phyloP scores from a whole-genome alignment of 352 stramenopile genomes.

The Pythium vanterpoolii region DNA sequence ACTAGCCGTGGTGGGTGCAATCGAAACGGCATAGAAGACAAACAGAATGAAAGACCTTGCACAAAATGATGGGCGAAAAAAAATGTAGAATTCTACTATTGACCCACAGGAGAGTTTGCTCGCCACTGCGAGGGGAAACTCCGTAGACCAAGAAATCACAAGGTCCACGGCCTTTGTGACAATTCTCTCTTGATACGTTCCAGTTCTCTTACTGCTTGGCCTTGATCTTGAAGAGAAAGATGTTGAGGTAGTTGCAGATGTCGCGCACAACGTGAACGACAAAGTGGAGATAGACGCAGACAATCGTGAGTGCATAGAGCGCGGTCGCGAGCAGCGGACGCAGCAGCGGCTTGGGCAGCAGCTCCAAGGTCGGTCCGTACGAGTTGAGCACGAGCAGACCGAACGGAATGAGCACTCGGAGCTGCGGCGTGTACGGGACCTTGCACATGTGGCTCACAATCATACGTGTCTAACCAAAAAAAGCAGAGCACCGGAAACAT shows the following conservation, averaged over 20 bases:
- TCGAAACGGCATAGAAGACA: neutral
- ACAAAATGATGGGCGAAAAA: neutral
- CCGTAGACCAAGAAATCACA: too few species aligned
- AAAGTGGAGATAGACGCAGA: constrained; percentile 77
- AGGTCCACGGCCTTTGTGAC: too few species aligned
- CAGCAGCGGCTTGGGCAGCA: constrained; percentile 48
- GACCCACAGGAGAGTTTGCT: too few species aligned
- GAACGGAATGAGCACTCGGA: constrained; percentile 79
- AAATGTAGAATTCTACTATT: neutral
- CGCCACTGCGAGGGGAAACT: too few species aligned
- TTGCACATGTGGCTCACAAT: constrained; percentile 91
- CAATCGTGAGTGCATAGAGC: constrained; percentile 73
- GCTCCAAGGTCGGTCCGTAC: constrained; percentile 48
- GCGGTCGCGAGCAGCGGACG: constrained; percentile 62
- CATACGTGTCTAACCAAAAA: constrained; percentile 66
- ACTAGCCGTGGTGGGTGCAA: too few species aligned
- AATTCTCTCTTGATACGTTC: too few species aligned
- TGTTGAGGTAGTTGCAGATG: constrained; percentile 86
- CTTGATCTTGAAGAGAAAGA: constrained; percentile 81
- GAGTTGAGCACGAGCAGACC: constrained; percentile 72
- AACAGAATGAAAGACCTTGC: constrained; percentile 1
- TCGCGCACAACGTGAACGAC: constrained; percentile 78
- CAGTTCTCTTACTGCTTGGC: constrained; percentile 18
- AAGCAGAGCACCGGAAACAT: too few species aligned
- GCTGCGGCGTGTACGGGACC: constrained; percentile 77